phyloP scores from a whole-genome alignment of 2,329 filamentous ascomycete species.

The Hymenoscyphus albidus region DNA sequence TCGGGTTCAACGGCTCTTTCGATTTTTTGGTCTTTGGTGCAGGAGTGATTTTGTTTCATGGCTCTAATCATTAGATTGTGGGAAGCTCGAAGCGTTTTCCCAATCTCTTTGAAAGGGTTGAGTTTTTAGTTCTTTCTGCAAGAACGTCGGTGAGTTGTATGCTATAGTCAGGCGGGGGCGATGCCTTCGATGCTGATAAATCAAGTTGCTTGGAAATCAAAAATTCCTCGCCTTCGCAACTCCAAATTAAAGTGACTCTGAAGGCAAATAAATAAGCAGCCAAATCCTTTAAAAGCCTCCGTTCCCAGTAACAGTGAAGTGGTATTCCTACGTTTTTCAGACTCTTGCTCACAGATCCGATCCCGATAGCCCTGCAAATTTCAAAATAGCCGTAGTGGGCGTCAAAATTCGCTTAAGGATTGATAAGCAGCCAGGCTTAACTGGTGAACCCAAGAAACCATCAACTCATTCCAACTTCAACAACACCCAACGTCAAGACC shows the following conservation, averaged over 20 bases:
- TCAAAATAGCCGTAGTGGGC: neutral
- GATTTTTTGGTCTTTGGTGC: too few relatives aligned
- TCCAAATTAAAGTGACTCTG: neutral
- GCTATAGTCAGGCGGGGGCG: too few relatives aligned
- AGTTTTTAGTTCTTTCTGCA: too few relatives aligned
- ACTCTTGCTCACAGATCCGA: neutral
- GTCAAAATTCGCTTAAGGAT: conserved; percentile 3
- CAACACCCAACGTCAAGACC: conserved; percentile 45
- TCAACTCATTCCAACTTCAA: conserved; percentile 19
- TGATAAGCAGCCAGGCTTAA: neutral
- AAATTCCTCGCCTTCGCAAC: neutral
- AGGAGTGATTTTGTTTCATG: too few relatives aligned
- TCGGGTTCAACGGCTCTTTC: too few relatives aligned
- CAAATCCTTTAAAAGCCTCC: conserved; percentile 3
- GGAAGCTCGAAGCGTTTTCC: too few relatives aligned
- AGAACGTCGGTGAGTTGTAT: too few relatives aligned
- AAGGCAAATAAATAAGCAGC: neutral
- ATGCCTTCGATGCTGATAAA: too few relatives aligned
- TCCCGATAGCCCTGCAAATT: neutral
- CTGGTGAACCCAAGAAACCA: conserved; percentile 9
- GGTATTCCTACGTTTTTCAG: neutral
- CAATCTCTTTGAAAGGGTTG: too few relatives aligned
- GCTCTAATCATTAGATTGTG: too few relatives aligned
- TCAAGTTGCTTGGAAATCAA: conserved; percentile 4
- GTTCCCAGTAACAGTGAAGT: neutral